Base-by-base conservation (phyloP, 2,329 filamentous ascomycete genomes). In the Talaromyces marneffei region DNA sequence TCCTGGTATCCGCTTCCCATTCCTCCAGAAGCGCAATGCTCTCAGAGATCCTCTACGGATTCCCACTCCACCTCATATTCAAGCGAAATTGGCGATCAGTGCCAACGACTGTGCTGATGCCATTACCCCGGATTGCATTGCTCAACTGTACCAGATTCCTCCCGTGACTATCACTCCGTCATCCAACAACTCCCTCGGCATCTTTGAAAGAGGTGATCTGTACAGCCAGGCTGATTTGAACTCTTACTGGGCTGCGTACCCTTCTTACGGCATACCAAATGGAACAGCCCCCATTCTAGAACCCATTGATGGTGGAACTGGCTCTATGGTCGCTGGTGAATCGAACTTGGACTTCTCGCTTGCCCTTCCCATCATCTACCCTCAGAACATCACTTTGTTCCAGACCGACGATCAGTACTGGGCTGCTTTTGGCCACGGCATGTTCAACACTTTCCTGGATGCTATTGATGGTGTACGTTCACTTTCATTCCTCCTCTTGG, bases 51-150 rank as follows among this genome's bases (percentile, higher is more conserved):
- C 35, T 53, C 46, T 59, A n/a, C 33, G 27, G 4, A 9, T 16
- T 23, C 48, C 57, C 44, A 52, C 37, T 12, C 57, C 57, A 16
- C 44, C 44, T 44, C 25, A 39, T 31, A 8, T 59, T 4, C 16
- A 29, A 40, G 25, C 25, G 10, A 31, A 27, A n/a, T 33, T 53
- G 20, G 9, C 29, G 2, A 12, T 12, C 5, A 59, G 46, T 31
- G 25, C 39, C 18, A 65, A 70, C 44, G 69, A 69, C 42, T 87
- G 85, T 67, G 79, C 83, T 65, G 71, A 72, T 14, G 79, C 81
- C 67, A 84, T 87, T 64, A 86, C 83, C 0, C 82, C 83, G 0
- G 77, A 78, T 44, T 87, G 85, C 66, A 76, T 85, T 56, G 77
- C 78, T 46, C 77, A 80, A 4, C 71, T 83, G 20, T 83, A 81